Percentiles rank a stretch among this genome's conserved stretches.
These are phyloP conservation scores for Fusarium fracticaudum DNA, from an alignment of 2,329 filamentous ascomycete genomes.

Conservation along the genomic window DNA sequence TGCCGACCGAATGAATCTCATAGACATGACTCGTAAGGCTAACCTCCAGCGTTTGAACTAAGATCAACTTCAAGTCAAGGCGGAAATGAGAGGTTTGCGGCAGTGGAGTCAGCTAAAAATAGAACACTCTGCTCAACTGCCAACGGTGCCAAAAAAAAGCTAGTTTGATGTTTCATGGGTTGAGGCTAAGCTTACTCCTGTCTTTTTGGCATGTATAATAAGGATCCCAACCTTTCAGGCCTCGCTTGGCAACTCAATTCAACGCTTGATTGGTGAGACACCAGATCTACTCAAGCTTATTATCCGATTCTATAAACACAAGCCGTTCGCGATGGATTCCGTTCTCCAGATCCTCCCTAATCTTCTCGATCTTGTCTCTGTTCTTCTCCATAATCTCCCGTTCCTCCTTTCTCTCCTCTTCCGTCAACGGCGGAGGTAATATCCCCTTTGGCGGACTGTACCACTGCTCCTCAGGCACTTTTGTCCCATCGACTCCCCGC, in stretches of 20 bases:
- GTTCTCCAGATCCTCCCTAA: rapidly evolving
- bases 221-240: too few relatives aligned
- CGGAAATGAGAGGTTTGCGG: not conserved
- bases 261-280: not conserved
- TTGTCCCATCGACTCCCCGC: not conserved
- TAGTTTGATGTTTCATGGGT: too few relatives aligned
- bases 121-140: not conserved
- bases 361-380: not conserved
- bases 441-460: not conserved
- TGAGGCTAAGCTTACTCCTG: too few relatives aligned
- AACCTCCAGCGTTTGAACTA: not conserved
- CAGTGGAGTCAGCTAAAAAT: not conserved
- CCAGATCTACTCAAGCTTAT: not conserved
- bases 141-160: too few relatives aligned
- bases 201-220: too few relatives aligned
- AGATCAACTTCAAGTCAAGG: not conserved
- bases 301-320: not conserved
- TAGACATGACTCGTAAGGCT: not conserved
- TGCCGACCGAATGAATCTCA: too few relatives aligned
- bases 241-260: too few relatives aligned
- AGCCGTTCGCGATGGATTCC: not conserved
- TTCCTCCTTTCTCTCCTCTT: not conserved
- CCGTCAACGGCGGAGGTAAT: not conserved
- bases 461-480: not conserved
- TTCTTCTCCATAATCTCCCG: not conserved